phyloP scores from a whole-genome alignment of 2,329 filamentous ascomycete genomes.

The Blumeriella jaapii region DNA sequence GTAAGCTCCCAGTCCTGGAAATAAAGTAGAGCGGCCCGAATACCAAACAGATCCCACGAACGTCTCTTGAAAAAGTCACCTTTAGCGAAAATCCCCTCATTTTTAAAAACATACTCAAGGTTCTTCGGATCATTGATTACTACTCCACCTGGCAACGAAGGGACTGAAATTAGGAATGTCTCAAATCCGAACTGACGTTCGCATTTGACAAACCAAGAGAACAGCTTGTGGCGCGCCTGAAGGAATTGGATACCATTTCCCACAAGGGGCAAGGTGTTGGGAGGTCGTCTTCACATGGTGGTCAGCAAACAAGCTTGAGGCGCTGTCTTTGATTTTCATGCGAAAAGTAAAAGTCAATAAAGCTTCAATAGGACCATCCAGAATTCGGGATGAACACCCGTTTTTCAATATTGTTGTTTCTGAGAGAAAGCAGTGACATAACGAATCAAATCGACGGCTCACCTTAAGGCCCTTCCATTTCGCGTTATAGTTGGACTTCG shows the following conservation, averaged over 20 bases:
- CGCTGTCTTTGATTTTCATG: not conserved
- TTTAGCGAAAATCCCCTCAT: constrained; percentile 49
- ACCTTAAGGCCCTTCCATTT: constrained; percentile 24
- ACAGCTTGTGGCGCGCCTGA: constrained; percentile 45
- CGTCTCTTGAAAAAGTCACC: constrained; percentile 49
- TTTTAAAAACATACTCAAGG: constrained; percentile 50
- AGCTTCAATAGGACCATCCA: not conserved
- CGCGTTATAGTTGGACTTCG: constrained; percentile 19
- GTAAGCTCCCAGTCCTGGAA: constrained; percentile 2
- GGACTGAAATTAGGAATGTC: constrained; percentile 51
- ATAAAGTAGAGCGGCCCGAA: not conserved
- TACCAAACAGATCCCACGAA: constrained; percentile 51
- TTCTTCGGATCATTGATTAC: constrained; percentile 51
- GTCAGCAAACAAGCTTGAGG: constrained; percentile 7
- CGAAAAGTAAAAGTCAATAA: not conserved
- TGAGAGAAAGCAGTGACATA: no score
- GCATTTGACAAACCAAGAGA: constrained; percentile 50
- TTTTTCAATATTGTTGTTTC: no score
- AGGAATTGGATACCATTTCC: constrained; percentile 53
- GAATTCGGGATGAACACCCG: not conserved
- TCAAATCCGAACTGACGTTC: constrained; percentile 45
- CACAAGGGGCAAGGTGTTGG: constrained; percentile 35
- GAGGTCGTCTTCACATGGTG: constrained; percentile 19
- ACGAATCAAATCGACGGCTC: not conserved
- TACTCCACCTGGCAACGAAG: constrained; percentile 49